phyloP scores from a whole-genome alignment of 2,329 filamentous ascomycete genomes.

The Alternaria rosae region DNA sequence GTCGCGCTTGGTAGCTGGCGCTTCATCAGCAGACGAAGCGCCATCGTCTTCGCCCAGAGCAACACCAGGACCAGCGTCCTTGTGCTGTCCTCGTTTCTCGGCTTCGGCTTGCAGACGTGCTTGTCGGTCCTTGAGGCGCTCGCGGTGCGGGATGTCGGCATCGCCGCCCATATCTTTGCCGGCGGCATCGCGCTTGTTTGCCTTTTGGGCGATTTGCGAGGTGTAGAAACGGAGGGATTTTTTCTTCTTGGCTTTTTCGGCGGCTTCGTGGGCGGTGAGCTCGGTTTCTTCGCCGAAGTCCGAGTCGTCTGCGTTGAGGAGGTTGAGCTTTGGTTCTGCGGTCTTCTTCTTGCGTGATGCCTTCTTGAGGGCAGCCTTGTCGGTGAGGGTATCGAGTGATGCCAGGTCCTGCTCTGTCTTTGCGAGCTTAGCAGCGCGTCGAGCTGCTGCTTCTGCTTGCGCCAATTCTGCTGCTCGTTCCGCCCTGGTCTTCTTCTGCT shows the following conservation, averaged over 20 bases:
- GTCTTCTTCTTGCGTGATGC: conserved; percentile 53
- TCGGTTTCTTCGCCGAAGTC: conserved; percentile 92
- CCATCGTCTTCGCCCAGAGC: conserved; percentile 69
- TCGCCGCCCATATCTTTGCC: conserved; percentile 80
- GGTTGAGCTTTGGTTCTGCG: conserved; percentile 39
- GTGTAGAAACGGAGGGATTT: conserved; percentile 97
- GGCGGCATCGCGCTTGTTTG: conserved; percentile 79
- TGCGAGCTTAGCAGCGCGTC: conserved; percentile 61
- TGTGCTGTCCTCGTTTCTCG: conserved; percentile 75
- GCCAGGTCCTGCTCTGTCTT: conserved; percentile 75
- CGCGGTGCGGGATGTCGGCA: conserved; percentile 83
- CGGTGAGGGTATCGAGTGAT: conserved; percentile 71
- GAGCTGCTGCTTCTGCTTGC: conserved; percentile 62
- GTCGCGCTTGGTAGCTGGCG: conserved; percentile 40
- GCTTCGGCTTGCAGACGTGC: conserved; percentile 88
- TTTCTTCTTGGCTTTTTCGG: conserved; percentile 87
- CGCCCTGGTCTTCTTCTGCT: conserved; percentile 56
- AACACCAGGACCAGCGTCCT: conserved; percentile 64
- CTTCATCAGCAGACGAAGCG: conserved; percentile 72
- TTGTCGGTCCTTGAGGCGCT: conserved; percentile 85
- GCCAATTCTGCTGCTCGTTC: conserved; percentile 61
- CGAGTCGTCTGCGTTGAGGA: conserved; percentile 69
- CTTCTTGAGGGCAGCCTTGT: conserved; percentile 56
- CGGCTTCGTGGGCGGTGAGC: conserved; percentile 78
- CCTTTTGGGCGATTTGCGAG: conserved; percentile 94